phyloP scores from a whole-genome alignment of 352 stramenopile genomes.

The Globisporangium viniferum region DNA sequence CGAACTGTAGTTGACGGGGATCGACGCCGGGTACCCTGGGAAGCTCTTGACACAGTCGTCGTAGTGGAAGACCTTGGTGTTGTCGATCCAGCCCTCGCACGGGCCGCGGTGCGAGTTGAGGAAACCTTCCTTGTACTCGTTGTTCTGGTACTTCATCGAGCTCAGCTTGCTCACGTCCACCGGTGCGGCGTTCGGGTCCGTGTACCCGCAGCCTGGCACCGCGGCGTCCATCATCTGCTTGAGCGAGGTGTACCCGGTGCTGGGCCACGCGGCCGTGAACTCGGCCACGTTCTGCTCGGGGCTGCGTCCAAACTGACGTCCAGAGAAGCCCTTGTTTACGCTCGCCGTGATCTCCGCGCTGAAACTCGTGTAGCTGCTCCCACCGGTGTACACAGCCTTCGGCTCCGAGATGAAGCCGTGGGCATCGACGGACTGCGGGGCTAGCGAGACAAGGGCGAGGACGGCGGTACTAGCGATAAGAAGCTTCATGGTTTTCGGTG shows the following conservation, averaged over 20 bases:
- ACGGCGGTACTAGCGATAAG: neutral
- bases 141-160: constrained; percentile 13
- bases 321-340: constrained; percentile 13
- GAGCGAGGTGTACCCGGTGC: constrained; percentile 9
- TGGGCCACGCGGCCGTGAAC: constrained; percentile 13
- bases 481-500: constrained; percentile 9
- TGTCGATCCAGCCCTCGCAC: constrained; percentile 52
- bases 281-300: constrained; percentile 13
- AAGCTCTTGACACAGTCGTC: constrained; percentile 45
- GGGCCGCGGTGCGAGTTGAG: constrained; percentile 24
- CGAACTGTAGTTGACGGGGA: constrained; percentile 44
- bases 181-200: neutral
- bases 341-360: constrained; percentile 23
- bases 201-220: constrained; percentile 16
- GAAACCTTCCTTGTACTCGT: constrained; percentile 17
- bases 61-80: constrained; percentile 39
- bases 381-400: constrained; percentile 11
- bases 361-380: constrained; percentile 1
- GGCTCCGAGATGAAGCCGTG: constrained; percentile 10
- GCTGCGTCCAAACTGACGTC: neutral
- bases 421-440: neutral
- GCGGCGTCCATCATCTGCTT: constrained; percentile 28
- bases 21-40: constrained; percentile 33
- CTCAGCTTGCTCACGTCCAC: constrained; percentile 18
- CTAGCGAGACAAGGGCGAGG: neutral